Evolutionary conservation across 1,139 yeast genomes (phyloP).

Genomic region (Torulaspora globosa): DNA sequence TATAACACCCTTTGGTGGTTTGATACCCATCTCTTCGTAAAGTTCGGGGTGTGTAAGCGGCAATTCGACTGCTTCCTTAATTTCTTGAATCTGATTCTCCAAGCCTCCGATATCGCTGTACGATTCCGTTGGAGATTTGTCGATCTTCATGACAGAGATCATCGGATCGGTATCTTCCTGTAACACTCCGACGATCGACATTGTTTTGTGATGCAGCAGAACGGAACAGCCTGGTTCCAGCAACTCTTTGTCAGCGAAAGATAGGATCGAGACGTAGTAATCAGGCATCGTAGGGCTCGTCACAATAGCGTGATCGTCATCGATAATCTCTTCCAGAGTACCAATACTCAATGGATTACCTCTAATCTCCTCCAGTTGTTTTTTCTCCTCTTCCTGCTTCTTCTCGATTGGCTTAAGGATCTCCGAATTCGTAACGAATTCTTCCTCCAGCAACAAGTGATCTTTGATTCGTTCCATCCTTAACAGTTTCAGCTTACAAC

Average conservation of each 20-base stretch:
- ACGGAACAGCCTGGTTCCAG: slow-evolving; percentile 99
- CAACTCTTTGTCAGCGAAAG: slow-evolving; percentile 96
- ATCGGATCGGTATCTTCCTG: slow-evolving; percentile 98
- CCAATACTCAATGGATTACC: slow-evolving; percentile 98
- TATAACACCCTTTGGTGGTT: slow-evolving; percentile 98
- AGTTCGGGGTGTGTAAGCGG: slow-evolving; percentile 97
- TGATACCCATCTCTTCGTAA: slow-evolving; percentile 98
- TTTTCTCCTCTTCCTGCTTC: slow-evolving; percentile 92
- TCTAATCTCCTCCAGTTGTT: slow-evolving; percentile 89
- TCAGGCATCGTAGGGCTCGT: slow-evolving; percentile 96
- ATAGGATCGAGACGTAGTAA: slow-evolving; percentile 89
- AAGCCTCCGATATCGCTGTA: slow-evolving; percentile 98
- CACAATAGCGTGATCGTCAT: slow-evolving; percentile 98
- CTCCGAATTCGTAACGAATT: slow-evolving; percentile 92
- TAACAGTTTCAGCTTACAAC: slow-evolving; percentile 85
- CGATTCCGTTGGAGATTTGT: slow-evolving; percentile 94
- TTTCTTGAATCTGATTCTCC: slow-evolving; percentile 94
- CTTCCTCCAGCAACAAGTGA: slow-evolving; percentile 90
- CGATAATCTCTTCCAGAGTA: slow-evolving; percentile 92
- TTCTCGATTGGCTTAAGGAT: slow-evolving; percentile 94
- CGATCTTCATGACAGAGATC: slow-evolving; percentile 96
- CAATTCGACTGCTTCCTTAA: slow-evolving; percentile 94
- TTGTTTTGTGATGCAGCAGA: slow-evolving; percentile 89
- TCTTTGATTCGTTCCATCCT: slow-evolving; percentile 96
- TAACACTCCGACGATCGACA: slow-evolving; percentile 88